Conservation (phyloP, 306 rosid species). For the Corylus heterophylla region DNA sequence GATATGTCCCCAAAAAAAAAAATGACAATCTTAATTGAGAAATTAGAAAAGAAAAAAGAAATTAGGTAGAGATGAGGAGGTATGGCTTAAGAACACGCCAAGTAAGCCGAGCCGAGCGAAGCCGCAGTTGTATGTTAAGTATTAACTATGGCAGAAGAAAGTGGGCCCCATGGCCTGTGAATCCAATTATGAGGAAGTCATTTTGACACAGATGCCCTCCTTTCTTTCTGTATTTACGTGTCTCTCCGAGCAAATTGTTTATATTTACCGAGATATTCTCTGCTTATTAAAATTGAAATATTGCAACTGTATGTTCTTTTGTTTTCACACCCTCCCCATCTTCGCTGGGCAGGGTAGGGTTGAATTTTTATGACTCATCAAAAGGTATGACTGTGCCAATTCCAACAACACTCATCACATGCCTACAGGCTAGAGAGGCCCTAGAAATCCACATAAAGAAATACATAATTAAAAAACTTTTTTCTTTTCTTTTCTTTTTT, state of each 20-base stretch:
- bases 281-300: background rate
- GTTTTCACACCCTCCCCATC: background rate
- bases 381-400: background rate
- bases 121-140: too few species aligned
- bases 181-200: background rate
- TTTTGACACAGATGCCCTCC: background rate
- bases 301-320: background rate
- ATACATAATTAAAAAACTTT: too few species aligned
- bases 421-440: background rate
- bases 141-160: background rate
- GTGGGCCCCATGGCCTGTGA: background rate
- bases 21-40: too few species aligned
- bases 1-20: too few species aligned
- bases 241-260: background rate
- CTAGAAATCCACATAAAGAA: background rate
- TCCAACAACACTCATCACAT: background rate
- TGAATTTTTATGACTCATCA: background rate
- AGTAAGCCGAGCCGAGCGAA: background rate
- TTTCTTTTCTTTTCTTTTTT: too few species aligned
- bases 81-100: background rate
- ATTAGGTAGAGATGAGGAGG: background rate
- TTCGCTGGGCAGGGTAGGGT: background rate
- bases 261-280: constrained; percentile 12
- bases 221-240: background rate
- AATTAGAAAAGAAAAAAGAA: background rate